phyloP scores from a whole-genome alignment of 352 stramenopile species.

The Pythium brassicae region DNA sequence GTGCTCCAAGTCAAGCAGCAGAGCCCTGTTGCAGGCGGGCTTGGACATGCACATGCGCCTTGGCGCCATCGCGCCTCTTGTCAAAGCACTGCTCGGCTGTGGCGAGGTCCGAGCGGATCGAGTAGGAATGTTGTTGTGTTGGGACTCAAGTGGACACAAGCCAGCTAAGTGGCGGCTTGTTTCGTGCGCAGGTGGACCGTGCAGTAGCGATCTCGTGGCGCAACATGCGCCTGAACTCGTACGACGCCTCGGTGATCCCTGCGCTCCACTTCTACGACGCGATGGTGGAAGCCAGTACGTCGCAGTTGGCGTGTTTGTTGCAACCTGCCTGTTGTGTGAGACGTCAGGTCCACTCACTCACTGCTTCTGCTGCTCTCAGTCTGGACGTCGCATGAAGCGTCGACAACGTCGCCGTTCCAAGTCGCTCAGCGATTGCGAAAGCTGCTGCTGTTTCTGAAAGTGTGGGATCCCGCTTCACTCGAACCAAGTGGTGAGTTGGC shows the following conservation, averaged over 20 bases:
- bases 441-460: conserved; percentile 47
- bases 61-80: conserved; percentile 32
- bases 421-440: conserved; percentile 44
- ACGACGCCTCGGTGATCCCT: conserved; percentile 33
- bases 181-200: conserved; percentile 24
- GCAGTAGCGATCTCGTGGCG: conserved; percentile 45
- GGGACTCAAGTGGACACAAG: neutral
- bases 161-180: neutral
- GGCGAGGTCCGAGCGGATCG: conserved; percentile 29
- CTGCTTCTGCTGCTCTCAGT: conserved; percentile 17
- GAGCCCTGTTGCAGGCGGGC: conserved; percentile 44
- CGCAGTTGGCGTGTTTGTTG: neutral
- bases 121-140: neutral
- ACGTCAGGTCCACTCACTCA: neutral
- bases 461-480: conserved; percentile 42
- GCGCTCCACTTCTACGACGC: conserved; percentile 45
- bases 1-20: conserved; percentile 15
- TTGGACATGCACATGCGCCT: conserved; percentile 70
- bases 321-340: neutral
- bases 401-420: conserved; percentile 24
- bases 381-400: conserved; percentile 14
- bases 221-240: conserved; percentile 33
- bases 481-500: conserved; percentile 13
- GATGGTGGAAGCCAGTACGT: conserved; percentile 26
- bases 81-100: conserved; percentile 42